Conservation (phyloP, 208 protist species). For the Strigomonas culicis region DNA sequence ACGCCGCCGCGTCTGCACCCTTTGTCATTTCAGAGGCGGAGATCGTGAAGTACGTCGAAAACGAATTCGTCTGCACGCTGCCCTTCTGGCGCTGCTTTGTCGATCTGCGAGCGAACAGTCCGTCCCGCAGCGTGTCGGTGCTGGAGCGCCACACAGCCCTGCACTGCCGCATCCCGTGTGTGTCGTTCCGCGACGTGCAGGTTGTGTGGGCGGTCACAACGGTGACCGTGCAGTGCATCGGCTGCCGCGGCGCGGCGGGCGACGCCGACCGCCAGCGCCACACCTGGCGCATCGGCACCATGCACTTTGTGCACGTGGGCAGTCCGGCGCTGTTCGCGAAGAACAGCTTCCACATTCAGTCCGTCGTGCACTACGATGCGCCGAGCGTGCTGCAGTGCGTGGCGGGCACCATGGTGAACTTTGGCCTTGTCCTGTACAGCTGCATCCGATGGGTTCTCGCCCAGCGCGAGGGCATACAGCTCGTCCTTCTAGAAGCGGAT, state of each 20-base stretch:
- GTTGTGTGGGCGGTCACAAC: slow-evolving; percentile 56
- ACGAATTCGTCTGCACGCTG: slow-evolving; percentile 55
- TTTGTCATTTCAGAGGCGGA: too few relatives aligned
- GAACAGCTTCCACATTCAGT: slow-evolving; percentile 71
- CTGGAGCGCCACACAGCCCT: slow-evolving; percentile 26
- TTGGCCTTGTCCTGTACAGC: slow-evolving; percentile 49
- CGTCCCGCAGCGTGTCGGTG: slow-evolving; percentile 22
- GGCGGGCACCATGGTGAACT: slow-evolving; percentile 68
- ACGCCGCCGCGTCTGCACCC: too few relatives aligned
- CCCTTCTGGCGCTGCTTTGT: slow-evolving; percentile 68
- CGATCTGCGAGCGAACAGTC: slow-evolving; percentile 28
- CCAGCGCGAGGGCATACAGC: neutral
- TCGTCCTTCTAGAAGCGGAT: too few relatives aligned
- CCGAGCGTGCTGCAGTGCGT: slow-evolving; percentile 66
- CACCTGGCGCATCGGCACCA: slow-evolving; percentile 32
- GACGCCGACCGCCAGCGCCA: neutral
- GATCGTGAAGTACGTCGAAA: slow-evolving; percentile 25
- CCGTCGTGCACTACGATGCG: slow-evolving; percentile 44
- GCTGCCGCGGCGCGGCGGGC: slow-evolving; percentile 11
- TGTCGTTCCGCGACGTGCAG: slow-evolving; percentile 53
- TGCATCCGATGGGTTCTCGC: neutral
- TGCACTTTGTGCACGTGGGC: slow-evolving; percentile 73
- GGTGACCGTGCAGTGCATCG: slow-evolving; percentile 28
- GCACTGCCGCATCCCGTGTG: slow-evolving; percentile 35
- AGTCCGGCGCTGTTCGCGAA: slow-evolving; percentile 16